A percentile compares a stretch with the other conserved stretches of the same genome.
These are phyloP conservation scores for Stachybotrys chartarum DNA, from an alignment of 2,329 filamentous ascomycete species.

Conservation along the genomic window DNA sequence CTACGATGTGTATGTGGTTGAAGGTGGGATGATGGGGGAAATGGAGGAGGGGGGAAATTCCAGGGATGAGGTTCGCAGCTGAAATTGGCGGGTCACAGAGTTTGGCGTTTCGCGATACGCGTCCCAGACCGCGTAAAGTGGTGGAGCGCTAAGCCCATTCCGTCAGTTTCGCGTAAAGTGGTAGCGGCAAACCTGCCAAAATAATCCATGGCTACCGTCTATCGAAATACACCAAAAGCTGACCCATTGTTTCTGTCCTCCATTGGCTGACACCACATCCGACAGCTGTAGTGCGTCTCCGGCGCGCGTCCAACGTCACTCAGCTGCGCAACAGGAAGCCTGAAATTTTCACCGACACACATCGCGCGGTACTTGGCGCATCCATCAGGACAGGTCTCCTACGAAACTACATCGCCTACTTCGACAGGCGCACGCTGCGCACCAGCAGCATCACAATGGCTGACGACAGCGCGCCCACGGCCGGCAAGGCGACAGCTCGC, in stretches of 20 bases:
- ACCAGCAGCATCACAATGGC: background rate
- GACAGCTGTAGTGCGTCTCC: no score
- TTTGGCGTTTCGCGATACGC: background rate
- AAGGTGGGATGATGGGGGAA: background rate
- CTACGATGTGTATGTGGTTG: background rate
- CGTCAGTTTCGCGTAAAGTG: background rate
- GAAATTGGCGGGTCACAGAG: background rate
- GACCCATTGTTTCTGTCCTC: background rate
- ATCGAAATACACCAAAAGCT: no score
- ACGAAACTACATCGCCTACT: background rate
- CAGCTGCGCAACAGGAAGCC: no score
- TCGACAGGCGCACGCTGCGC: background rate
- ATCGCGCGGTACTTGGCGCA: background rate
- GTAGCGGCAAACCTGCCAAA: background rate
- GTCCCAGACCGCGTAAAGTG: background rate
- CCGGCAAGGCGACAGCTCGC: constrained; percentile 22
- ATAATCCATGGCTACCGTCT: background rate
- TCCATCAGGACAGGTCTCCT: background rate
- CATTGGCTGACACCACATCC: background rate
- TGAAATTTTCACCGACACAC: no score
- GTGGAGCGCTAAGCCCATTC: background rate
- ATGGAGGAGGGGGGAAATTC: background rate
- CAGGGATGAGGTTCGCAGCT: background rate
- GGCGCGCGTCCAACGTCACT: no score
- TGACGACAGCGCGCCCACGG: constrained; percentile 8